Conservation (phyloP, 768 basidiomycete species). For the Leccinum subgranulosum region DNA sequence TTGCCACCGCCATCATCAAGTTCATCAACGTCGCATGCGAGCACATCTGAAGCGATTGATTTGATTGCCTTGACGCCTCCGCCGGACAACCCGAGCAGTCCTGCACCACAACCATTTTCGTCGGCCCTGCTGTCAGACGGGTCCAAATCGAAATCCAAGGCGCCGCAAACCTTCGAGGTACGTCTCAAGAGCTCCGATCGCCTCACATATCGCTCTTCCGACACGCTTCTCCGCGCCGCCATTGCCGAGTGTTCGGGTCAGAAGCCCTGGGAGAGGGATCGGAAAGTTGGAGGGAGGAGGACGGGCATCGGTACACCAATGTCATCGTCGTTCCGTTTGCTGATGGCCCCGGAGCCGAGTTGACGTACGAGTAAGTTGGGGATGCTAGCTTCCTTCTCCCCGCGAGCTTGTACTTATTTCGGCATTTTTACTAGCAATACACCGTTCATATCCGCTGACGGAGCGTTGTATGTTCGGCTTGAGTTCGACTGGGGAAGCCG, state of each 20-base stretch:
- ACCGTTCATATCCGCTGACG: constrained; percentile 45
- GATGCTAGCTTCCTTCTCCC: not conserved
- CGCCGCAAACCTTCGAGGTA: constrained; percentile 19
- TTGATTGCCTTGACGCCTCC: constrained; percentile 9
- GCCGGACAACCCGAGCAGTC: not conserved
- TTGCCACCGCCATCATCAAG: constrained; percentile 25
- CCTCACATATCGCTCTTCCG: constrained; percentile 26
- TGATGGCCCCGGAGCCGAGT: constrained; percentile 38
- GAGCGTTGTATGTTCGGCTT: constrained; percentile 41
- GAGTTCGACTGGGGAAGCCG: constrained; percentile 42
- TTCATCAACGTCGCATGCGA: not conserved
- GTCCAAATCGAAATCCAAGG: constrained; percentile 7
- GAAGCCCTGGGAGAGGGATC: constrained; percentile 5
- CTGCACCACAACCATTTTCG: not conserved
- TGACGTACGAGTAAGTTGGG: constrained; percentile 51
- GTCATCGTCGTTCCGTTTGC: constrained; percentile 41
- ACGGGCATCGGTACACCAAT: constrained; percentile 5
- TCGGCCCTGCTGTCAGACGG: not conserved
- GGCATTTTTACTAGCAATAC: constrained; percentile 34
- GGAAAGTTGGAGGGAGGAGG: constrained; percentile 11
- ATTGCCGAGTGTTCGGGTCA: constrained; percentile 2
- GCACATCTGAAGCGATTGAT: not conserved
- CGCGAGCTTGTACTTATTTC: not conserved
- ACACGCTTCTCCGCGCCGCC: not conserved
- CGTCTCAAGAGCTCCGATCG: constrained; percentile 26